Base-by-base conservation (phyloP, 2,329 filamentous ascomycete genomes). In the Aaosphaeria arxii region DNA sequence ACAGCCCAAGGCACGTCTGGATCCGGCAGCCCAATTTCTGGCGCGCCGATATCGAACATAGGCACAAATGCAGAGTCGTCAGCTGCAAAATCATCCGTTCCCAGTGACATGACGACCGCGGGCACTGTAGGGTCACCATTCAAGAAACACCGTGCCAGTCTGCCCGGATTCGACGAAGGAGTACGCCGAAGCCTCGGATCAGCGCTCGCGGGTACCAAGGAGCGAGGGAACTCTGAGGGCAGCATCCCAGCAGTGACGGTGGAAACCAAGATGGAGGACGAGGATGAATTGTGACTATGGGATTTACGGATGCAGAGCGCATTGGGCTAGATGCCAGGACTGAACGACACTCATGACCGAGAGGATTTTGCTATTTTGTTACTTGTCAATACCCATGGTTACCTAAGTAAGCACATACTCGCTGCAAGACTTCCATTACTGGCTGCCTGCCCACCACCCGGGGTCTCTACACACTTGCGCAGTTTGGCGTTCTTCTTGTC, bases 141-240 rank as follows among this genome's bases (percentile, higher is more conserved):
- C 59, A 91, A 91, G 77, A 89, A 86, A 64, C 85, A 88, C 49
- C 78, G 88, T 33, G 81, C 85, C 1, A 88, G 84, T 58, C 59
- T 83, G 28, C 75, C 77, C 6, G 78, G 74, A 6, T 68, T 74
- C 36, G 71, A 77, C 45, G 73, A 72, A 43, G 71, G 76, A 31
- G 62, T 68, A 6, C 59, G 69, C 45, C 69, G 66, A 58, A 70
- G 65, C 45, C 46, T 71, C 1, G 66, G 61, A 1, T 68, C 55
- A 55, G 67, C 50, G 36, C 64, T 62, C 32, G 55, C 63, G 55
- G 62, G 59, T 44, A 53, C 62, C 1, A 63, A 69, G 48, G 67
- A 68, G 46, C 51, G 61, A 11, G 61, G 59, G 24, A 65, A 69
- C 30, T 63, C 64, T 1, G 67, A 66, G 17, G 59, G 66, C 9